A percentile compares a stretch with the other conserved stretches of the same genome.
These are phyloP conservation scores for Amylostereum areolatum DNA, from an alignment of 1,284 basidiomycete genomes.

Conservation along the genomic window DNA sequence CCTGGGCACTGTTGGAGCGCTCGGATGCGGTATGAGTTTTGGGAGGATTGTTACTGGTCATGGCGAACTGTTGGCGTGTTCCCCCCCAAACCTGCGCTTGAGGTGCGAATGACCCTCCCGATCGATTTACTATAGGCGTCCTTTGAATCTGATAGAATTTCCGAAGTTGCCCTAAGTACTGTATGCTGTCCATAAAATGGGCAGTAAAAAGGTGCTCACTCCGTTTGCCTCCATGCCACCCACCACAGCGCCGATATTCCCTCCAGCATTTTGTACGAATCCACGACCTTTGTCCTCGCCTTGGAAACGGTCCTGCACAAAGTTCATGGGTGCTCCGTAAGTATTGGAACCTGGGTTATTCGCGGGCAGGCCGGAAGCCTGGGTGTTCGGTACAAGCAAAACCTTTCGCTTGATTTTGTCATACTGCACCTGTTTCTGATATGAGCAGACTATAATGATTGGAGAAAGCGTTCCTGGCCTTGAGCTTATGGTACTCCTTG, in stretches of 20 bases:
- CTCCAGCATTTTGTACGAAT: too few relatives aligned
- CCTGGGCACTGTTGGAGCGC: constrained; percentile 59
- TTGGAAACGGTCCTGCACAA: too few relatives aligned
- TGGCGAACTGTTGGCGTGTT: constrained; percentile 39
- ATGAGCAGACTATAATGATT: neutral
- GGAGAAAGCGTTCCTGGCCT: constrained; percentile 33
- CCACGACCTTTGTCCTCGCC: too few relatives aligned
- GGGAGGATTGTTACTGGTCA: constrained; percentile 37
- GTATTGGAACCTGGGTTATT: too few relatives aligned
- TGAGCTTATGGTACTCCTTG: constrained; percentile 82
- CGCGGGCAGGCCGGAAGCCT: too few relatives aligned
- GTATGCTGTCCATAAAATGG: constrained; percentile 1
- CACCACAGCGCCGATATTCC: constrained; percentile 46
- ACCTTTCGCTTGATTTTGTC: constrained; percentile 77
- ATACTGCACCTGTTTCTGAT: constrained; percentile 44
- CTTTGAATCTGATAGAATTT: constrained; percentile 53
- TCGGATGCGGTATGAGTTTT: constrained; percentile 46
- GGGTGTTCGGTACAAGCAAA: too few relatives aligned
- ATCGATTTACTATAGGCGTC: constrained; percentile 58
- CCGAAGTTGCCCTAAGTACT: neutral
- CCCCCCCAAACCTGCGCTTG: constrained; percentile 19
- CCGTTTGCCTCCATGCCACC: constrained; percentile 67
- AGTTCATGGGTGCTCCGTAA: too few relatives aligned
- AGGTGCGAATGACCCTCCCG: constrained; percentile 19
- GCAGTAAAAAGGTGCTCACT: constrained; percentile 28